Evolutionary conservation across 768 basidiomycete species (phyloP), one percentile per base, ranked within the genome.

Genomic region (Suillus variegatus): DNA sequence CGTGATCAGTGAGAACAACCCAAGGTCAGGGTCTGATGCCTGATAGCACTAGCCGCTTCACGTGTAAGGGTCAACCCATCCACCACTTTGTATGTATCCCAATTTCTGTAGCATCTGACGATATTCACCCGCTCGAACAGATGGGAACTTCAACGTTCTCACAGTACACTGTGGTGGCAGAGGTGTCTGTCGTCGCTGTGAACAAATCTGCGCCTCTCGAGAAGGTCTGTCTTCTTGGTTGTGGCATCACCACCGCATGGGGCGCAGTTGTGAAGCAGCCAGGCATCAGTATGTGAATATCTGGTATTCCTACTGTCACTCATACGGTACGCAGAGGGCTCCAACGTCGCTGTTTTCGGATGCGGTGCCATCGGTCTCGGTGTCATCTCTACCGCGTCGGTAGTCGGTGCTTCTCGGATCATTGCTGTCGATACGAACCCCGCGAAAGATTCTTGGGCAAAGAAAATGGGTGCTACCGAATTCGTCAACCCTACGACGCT

Each of bases 91-190:
- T 97, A 68, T 69, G 93, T 81, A 8, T 52, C 61, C 32, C 49
- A 28, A 13, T 63, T 25, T 18, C 32, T 14, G n/a, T 43, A 6
- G 49, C 56, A 49, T 51, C 52, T 25, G 56, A 49, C 47, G 1
- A 2, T 7, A 12, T 40, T 16, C 44, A 54, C 47, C 65, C 56
- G 64, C 47, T 12, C 44, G 18, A 56, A n/a, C 64, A 97, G 95
- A 99, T 99, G 97, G 97, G 97, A 51, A 94, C 92, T 35, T 99
- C 97, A 40, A 97, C 97, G 3, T 99, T 99, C 82, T 97, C 97
- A n/a, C 96, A 99, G 76, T 99, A 99, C 82, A 97, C 97, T 9
- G 97, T 99, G 65, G 95, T 99, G 3, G 93, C 95, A 55, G 95
- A 99, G 69, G 95, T 95, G 54, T 99, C 96, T 22, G 93, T 99